Evolutionary conservation across 129 eudicot genomes (phyloP), one percentile per base, ranked within the genome.

Genomic region (Tagetes patula): DNA sequence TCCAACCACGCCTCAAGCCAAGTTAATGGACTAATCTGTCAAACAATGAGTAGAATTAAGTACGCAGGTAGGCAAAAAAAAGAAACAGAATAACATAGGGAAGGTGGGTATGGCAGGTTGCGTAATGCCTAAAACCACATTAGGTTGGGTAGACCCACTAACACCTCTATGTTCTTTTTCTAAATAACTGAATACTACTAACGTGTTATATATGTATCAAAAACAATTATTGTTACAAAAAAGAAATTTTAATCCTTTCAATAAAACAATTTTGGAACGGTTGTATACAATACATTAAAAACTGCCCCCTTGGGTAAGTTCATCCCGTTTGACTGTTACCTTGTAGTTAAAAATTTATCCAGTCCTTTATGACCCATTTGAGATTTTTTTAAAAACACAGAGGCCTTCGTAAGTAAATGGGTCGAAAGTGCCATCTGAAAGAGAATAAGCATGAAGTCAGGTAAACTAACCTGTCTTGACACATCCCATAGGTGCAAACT

Each of bases 1-100:
- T 95, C 99, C 46, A 95, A 86, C 99, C 99, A 95, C 10, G 99
- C 99, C 67, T 95, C 99, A 75, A 95, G 96, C 97, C 97, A 95
- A 55, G 97, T 83, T 65, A 95, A 50, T 71, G 99, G 99, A 72
- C 97, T 88, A 56, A 86, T 97, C 98, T 92, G 76, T 33, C 65
- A 71, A 64, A 83, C 52, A 45, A 11, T 73, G 53, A n/a, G 8
- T 8, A 33, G 2, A 30, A 37, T 54, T 13, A 63, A 37, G 1
- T 75, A 39, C 37, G 72, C 39, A 34, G 69, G 11, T 38, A 30
- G 52, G 62, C 45, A 32, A 42, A 40, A 11, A 2, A 27, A 47
- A 61, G 5, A 0, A 33, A 0, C 8, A 8, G 13, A 3, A 3
- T 3, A 31, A 34, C 37, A 8, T 20, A 5, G 42, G 9, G 65